phyloP scores from a whole-genome alignment of 495 filamentous ascomycete species.

The Aspergillus leporis region DNA sequence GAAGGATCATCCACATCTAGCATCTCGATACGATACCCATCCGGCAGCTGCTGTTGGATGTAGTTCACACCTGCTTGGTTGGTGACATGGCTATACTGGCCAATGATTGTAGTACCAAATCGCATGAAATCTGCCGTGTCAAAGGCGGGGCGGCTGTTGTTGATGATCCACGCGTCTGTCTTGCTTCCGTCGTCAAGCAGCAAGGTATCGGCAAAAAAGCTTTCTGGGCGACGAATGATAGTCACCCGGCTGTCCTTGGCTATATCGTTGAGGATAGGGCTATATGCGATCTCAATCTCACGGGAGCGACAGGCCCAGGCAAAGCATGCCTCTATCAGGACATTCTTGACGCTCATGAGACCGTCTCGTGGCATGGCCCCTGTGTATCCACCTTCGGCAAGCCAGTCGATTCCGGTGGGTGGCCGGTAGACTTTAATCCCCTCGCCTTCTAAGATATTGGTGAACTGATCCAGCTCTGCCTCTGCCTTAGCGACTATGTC shows the following conservation, averaged over 20 bases:
- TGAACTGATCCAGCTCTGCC: constrained; percentile 21
- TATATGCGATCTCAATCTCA: constrained; percentile 20
- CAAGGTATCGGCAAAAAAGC: constrained; percentile 6
- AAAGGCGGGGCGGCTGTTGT: constrained; percentile 29
- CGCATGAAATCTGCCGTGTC: constrained; percentile 35
- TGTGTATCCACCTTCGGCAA: constrained; percentile 17
- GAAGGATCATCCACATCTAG: constrained; percentile 18
- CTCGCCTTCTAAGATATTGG: constrained; percentile 15
- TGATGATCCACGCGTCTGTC: constrained; percentile 19
- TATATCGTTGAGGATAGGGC: constrained; percentile 13
- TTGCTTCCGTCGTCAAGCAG: neutral
- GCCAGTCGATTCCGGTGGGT: constrained; percentile 16
- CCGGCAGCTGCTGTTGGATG: constrained; percentile 15
- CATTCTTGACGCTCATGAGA: constrained; percentile 22
- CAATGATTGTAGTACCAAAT: constrained; percentile 23
- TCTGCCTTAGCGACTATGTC: constrained; percentile 18
- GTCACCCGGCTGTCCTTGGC: constrained; percentile 6
- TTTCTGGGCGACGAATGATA: constrained; percentile 16
- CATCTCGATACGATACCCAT: constrained; percentile 24
- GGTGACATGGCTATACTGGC: constrained; percentile 29
- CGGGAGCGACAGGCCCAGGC: constrained; percentile 20
- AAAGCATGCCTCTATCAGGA: constrained; percentile 25
- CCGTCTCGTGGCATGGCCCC: constrained; percentile 26
- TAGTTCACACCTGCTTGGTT: constrained; percentile 28
- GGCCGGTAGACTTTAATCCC: constrained; percentile 23